These are phyloP conservation scores for Amanita brunnescens DNA, from an alignment of 768 basidiomycete species.

Conservation along the genomic window DNA sequence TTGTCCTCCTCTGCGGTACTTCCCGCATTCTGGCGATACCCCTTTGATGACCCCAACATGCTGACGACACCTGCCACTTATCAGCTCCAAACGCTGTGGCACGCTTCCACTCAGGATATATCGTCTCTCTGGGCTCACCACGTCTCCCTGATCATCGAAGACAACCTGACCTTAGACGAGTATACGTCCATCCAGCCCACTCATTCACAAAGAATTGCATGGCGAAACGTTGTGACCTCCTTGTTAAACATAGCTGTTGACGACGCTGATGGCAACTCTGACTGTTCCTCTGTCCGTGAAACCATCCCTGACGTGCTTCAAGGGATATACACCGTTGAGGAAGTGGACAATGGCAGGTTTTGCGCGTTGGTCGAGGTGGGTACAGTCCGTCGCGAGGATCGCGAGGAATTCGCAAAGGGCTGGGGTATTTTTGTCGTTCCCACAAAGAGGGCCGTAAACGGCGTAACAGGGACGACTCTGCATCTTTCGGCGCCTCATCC, in stretches of 20 bases:
- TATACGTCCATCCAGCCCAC: not conserved
- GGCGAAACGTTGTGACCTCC: not conserved
- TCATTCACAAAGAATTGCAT: not conserved
- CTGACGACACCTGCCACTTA: too few species aligned
- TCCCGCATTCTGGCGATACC: too few species aligned
- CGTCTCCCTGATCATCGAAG: too few species aligned
- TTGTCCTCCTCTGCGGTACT: too few species aligned
- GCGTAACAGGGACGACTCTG: constrained; percentile 13
- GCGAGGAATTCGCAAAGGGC: not conserved
- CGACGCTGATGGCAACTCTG: not conserved
- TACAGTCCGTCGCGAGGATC: not conserved
- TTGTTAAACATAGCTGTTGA: not conserved
- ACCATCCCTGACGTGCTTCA: not conserved
- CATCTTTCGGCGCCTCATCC: too few species aligned
- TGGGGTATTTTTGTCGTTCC: constrained; percentile 7
- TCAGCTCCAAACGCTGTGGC: too few species aligned
- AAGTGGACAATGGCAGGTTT: not conserved
- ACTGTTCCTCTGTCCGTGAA: not conserved
- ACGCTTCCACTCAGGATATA: too few species aligned
- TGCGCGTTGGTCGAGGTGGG: constrained; percentile 2
- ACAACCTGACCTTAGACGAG: not conserved
- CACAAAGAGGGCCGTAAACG: not conserved
- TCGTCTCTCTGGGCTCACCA: too few species aligned
- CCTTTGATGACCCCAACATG: too few species aligned
- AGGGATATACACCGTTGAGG: not conserved